phyloP scores from a whole-genome alignment of 2,329 filamentous ascomycete species.

The Cercospora sp. region DNA sequence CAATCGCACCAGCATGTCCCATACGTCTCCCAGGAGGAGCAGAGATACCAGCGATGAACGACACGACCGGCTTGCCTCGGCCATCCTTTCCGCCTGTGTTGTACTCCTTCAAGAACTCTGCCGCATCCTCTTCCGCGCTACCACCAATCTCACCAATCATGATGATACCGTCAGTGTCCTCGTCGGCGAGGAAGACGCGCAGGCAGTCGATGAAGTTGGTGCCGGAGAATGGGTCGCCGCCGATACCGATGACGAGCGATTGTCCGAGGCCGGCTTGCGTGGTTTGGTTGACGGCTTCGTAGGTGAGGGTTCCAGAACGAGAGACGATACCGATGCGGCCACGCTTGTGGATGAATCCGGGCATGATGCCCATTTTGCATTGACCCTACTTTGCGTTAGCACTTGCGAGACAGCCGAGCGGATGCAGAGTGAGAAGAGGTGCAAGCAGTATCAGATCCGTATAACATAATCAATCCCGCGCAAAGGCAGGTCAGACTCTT shows the following conservation, averaged over 20 bases:
- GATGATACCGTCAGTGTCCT: slow-evolving; percentile 98
- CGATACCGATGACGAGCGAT: slow-evolving; percentile 96
- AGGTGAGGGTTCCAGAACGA: slow-evolving; percentile 95
- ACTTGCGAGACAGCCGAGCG: not conserved
- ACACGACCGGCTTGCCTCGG: slow-evolving; percentile 87
- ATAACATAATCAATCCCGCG: slow-evolving; percentile 36
- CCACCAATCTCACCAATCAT: slow-evolving; percentile 99
- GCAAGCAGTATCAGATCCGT: slow-evolving; percentile 20
- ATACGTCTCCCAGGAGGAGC: slow-evolving; percentile 94
- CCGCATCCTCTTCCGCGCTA: slow-evolving; percentile 94
- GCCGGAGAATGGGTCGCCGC: slow-evolving; percentile 96
- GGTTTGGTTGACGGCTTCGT: slow-evolving; percentile 99
- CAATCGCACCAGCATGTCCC: slow-evolving; percentile 98
- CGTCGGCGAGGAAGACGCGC: slow-evolving; percentile 91
- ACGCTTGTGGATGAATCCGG: slow-evolving; percentile 99
- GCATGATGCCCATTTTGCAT: slow-evolving; percentile 99
- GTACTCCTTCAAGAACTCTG: slow-evolving; percentile 89
- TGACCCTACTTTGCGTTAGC: slow-evolving; percentile 63
- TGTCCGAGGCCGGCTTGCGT: slow-evolving; percentile 95
- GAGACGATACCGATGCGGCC: slow-evolving; percentile 98
- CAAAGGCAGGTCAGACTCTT: slow-evolving; percentile 40
- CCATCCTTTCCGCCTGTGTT: slow-evolving; percentile 63
- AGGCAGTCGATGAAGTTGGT: slow-evolving; percentile 99
- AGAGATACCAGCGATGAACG: slow-evolving; percentile 97
- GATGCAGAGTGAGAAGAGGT: slow-evolving; percentile 12